A percentile compares a stretch with the other conserved stretches of the same genome.
phyloP scores from a whole-genome alignment of 2,329 filamentous ascomycete species.

The Ascochyta clinopodiicola region DNA sequence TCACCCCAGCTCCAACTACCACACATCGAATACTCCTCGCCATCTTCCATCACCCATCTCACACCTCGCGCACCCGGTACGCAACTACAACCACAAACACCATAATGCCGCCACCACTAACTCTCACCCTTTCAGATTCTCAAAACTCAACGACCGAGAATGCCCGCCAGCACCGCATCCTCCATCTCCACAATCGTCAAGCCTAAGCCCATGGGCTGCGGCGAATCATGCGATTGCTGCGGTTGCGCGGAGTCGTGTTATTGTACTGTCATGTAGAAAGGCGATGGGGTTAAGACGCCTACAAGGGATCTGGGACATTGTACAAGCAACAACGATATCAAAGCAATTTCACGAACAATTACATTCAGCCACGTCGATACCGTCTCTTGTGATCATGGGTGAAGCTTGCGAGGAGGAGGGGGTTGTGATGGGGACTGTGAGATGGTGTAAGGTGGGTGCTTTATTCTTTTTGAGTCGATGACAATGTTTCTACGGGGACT shows the following conservation, averaged over 20 bases:
- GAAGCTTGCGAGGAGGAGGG: too few species aligned
- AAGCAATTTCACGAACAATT: background rate
- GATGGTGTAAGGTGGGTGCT: too few species aligned
- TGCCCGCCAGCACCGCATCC: constrained; percentile 44
- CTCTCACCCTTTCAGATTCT: background rate
- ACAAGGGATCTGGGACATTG: background rate
- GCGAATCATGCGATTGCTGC: constrained; percentile 49
- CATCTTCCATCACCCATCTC: too few species aligned
- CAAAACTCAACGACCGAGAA: constrained; percentile 18
- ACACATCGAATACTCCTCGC: background rate
- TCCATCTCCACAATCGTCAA: constrained; percentile 48
- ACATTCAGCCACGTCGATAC: too few species aligned
- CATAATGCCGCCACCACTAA: background rate
- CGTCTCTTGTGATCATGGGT: too few species aligned
- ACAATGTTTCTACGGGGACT: too few species aligned
- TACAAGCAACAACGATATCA: background rate
- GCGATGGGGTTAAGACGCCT: background rate
- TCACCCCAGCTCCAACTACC: background rate
- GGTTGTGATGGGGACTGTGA: too few species aligned
- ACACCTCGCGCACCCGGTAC: background rate
- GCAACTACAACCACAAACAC: background rate
- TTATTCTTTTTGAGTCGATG: too few species aligned
- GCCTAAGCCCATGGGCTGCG: constrained; percentile 45
- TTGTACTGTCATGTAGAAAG: constrained; percentile 44
- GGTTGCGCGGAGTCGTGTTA: constrained; percentile 48